Evolutionary conservation across 2,329 filamentous ascomycete genomes (phyloP).

Genomic region (Amphichorda felina): DNA sequence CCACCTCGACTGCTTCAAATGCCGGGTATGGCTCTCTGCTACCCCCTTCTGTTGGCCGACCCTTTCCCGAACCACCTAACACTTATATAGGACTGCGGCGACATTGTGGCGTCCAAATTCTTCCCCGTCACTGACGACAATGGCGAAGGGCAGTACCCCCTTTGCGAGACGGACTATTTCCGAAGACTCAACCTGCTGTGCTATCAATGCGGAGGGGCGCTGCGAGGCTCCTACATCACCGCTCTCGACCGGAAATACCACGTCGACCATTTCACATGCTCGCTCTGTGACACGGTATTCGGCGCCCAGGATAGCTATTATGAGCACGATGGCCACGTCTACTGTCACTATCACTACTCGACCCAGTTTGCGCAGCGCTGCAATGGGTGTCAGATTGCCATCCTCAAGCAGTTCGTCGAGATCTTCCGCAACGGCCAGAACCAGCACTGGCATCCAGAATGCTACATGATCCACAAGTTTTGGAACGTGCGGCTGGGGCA

Average conservation of each 20-base stretch:
- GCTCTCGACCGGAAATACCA: slow-evolving; percentile 97
- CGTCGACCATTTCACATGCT: slow-evolving; percentile 98
- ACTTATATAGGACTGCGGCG: slow-evolving; percentile 70
- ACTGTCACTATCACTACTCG: slow-evolving; percentile 98
- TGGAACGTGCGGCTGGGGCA: slow-evolving; percentile 88
- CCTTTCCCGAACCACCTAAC: slow-evolving; percentile 4
- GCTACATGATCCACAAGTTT: slow-evolving; percentile 99
- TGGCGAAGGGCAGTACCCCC: slow-evolving; percentile 75
- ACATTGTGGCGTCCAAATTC: slow-evolving; percentile 97
- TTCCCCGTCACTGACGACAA: slow-evolving; percentile 91
- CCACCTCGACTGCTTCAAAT: slow-evolving; percentile 96
- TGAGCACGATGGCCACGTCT: slow-evolving; percentile 91
- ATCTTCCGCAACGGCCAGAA: slow-evolving; percentile 97
- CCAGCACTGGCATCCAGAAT: slow-evolving; percentile 98
- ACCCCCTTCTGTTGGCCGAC: too few species aligned
- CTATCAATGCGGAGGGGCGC: slow-evolving; percentile 80
- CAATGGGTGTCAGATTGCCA: slow-evolving; percentile 93
- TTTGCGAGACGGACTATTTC: slow-evolving; percentile 98
- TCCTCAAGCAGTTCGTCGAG: slow-evolving; percentile 97
- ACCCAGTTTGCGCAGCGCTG: slow-evolving; percentile 94
- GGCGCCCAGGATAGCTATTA: slow-evolving; percentile 98
- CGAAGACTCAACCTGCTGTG: slow-evolving; percentile 82
- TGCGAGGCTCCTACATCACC: slow-evolving; percentile 95
- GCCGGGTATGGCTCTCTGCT: slow-evolving; percentile 55
- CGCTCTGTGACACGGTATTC: slow-evolving; percentile 93